phyloP scores from a whole-genome alignment of 1,284 basidiomycete genomes.

The Austroboletus niveus region DNA sequence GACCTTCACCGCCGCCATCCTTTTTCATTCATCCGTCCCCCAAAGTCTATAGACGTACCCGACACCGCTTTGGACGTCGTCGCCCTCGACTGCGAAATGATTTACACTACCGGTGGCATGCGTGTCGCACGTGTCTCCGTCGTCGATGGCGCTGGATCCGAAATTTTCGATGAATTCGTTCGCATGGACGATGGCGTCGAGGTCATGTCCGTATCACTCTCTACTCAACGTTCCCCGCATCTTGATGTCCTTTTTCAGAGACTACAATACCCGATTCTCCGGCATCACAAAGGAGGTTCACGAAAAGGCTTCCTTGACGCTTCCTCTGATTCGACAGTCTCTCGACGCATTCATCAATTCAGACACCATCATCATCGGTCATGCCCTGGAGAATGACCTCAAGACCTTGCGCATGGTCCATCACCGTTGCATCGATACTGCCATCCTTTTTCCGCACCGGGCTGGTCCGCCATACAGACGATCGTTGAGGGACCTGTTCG shows the following conservation, averaged over 20 bases:
- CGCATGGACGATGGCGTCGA: conserved; percentile 75
- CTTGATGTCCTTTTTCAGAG: conserved; percentile 47
- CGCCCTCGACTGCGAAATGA: conserved; percentile 90
- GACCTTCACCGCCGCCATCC: conserved; percentile 72
- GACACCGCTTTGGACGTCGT: conserved; percentile 65
- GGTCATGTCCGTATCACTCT: conserved; percentile 60
- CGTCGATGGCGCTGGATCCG: conserved; percentile 69
- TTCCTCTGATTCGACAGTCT: conserved; percentile 63
- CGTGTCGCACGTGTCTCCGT: conserved; percentile 85
- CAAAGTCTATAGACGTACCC: conserved; percentile 14
- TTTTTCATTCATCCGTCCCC: conserved; percentile 56
- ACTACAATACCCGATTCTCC: conserved; percentile 89
- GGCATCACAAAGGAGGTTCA: conserved; percentile 71
- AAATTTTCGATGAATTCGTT: conserved; percentile 82
- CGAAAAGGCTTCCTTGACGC: conserved; percentile 58
- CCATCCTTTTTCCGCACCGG: conserved; percentile 78
- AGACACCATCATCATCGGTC: conserved; percentile 82
- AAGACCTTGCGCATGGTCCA: conserved; percentile 86
- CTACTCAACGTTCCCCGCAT: neutral
- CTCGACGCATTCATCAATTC: conserved; percentile 70
- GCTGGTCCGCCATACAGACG: conserved; percentile 77
- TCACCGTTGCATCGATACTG: conserved; percentile 79
- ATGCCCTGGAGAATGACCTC: conserved; percentile 88
- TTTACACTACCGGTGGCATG: conserved; percentile 87
- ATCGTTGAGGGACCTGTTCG: conserved; percentile 78